Evolutionary conservation across 2,329 filamentous ascomycete species (phyloP), one percentile per base, ranked within the genome.

Genomic region (Monilinia fructigena): DNA sequence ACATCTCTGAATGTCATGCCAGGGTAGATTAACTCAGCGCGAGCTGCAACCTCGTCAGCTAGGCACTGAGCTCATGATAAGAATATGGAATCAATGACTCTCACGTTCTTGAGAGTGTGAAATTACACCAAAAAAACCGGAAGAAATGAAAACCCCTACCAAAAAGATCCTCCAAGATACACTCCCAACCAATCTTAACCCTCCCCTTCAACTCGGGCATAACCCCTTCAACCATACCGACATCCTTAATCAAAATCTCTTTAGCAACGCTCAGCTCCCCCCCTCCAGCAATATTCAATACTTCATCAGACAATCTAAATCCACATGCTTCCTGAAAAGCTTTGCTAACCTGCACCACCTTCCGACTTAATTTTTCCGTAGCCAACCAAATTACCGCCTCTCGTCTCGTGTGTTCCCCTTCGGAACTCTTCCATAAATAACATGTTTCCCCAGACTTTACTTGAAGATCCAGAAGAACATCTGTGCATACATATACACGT

Each of bases 261-360:
- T 83, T 80, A 7, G 87, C 85, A 28, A 84, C 82, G 0, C 82
- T 80, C 14, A 89, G 77, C 2, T 79, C 72, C 2, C 78, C 79
- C 10, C 82, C 81, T 12, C 83, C 81, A 2, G 82, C 80, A 31
- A 93, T 83, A 10, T 83, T 82, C 58, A 42, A 42, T 18, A 96
- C 80, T 61, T 86, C 84, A 59, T 93, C 90, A 20, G 87, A 87
- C 4, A 95, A 80, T 68, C 89, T 89, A 72, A 96, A 84, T 0
- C 86, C 86, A 71, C 90, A 90, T 8, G 86, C 84, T 47, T 90
- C 88, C 69, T 91, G 89, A 64, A 96, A 86, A 7, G 86, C 82
- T 69, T 91, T 88, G 28, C 91, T 88, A 80, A 91, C 86, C 81
- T 93, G 83, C 60, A 90, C 81, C 66, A 92, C 82, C 69, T 88